A percentile compares a stretch with the other conserved stretches of the same genome.
These are phyloP conservation scores for Magnaporthiopsis rhizophila DNA, from an alignment of 2,329 filamentous ascomycete species.

Conservation along the genomic window DNA sequence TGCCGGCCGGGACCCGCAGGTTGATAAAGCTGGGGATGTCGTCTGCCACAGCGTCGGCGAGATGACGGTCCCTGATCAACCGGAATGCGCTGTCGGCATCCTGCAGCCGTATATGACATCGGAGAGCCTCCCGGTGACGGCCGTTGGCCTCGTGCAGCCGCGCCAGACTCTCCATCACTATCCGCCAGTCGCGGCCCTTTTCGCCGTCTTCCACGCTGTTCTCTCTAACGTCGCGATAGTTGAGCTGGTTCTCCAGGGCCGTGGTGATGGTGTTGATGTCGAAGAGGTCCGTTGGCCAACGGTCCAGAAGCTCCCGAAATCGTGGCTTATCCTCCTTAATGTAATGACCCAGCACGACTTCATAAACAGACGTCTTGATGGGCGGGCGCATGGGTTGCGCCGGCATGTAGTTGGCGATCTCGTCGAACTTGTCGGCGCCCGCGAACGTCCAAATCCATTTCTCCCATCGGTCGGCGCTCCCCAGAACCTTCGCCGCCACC, in stretches of 20 bases:
- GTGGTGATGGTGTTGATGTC: slow-evolving; percentile 68
- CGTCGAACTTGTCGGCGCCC: slow-evolving; percentile 76
- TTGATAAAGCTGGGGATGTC: slow-evolving; percentile 86
- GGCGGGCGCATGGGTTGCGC: slow-evolving; percentile 68
- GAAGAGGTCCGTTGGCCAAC: slow-evolving; percentile 80
- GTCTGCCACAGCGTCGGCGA: slow-evolving; percentile 82
- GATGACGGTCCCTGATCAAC: slow-evolving; percentile 77
- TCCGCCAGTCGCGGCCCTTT: slow-evolving; percentile 73
- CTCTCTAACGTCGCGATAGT: slow-evolving; percentile 64
- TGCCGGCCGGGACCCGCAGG: slow-evolving; percentile 69
- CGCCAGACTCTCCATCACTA: slow-evolving; percentile 79
- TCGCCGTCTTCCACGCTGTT: slow-evolving; percentile 69
- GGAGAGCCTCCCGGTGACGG: slow-evolving; percentile 73
- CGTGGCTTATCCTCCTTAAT: slow-evolving; percentile 67
- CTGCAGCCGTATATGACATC: slow-evolving; percentile 82
- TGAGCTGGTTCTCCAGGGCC: slow-evolving; percentile 74
- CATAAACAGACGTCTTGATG: slow-evolving; percentile 75
- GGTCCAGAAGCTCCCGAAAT: slow-evolving; percentile 71
- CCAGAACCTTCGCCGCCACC: slow-evolving; percentile 75
- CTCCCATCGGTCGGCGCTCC: slow-evolving; percentile 77
- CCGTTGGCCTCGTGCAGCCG: slow-evolving; percentile 77
- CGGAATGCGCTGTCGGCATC: slow-evolving; percentile 85
- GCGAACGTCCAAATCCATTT: slow-evolving; percentile 94
- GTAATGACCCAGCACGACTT: slow-evolving; percentile 84
- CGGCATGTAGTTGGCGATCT: slow-evolving; percentile 80